Evolutionary conservation across 1,284 basidiomycete genomes (phyloP).

Genomic region (Cystobasidiaceae sp.): DNA sequence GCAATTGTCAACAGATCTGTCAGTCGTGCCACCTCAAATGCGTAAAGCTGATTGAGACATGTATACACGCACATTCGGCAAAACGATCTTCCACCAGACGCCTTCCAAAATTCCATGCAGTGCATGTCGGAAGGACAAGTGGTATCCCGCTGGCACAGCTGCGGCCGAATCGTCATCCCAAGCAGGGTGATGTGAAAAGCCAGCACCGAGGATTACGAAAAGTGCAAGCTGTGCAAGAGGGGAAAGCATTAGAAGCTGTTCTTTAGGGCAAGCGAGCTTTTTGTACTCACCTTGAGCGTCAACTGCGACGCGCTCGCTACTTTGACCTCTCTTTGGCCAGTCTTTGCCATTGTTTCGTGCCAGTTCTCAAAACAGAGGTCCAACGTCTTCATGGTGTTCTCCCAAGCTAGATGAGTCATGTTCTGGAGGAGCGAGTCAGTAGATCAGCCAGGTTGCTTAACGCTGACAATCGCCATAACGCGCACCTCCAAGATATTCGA

Average conservation of each 20-base stretch:
- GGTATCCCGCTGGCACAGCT: conserved; percentile 21
- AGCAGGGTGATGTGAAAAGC: conserved; percentile 28
- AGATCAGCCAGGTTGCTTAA: too few relatives aligned
- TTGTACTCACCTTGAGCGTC: conserved; percentile 20
- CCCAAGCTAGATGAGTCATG: conserved; percentile 31
- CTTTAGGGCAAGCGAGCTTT: background rate
- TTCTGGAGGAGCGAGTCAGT: too few relatives aligned
- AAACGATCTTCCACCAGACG: conserved; percentile 30
- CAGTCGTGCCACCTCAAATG: too few relatives aligned
- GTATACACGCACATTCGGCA: conserved; percentile 28
- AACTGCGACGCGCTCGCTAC: conserved; percentile 6
- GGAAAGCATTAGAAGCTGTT: too few relatives aligned
- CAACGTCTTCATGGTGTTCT: conserved; percentile 26
- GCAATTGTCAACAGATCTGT: too few relatives aligned
- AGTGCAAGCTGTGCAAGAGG: conserved; percentile 5
- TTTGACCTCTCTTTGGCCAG: conserved; percentile 10
- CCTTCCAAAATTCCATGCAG: conserved; percentile 31
- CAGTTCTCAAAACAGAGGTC: conserved; percentile 31
- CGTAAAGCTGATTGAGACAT: too few relatives aligned
- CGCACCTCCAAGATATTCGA: conserved; percentile 29
- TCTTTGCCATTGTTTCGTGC: conserved; percentile 1
- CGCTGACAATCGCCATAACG: too few relatives aligned
- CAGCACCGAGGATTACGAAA: conserved; percentile 24
- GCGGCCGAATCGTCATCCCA: conserved; percentile 28
- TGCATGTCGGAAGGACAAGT: conserved; percentile 25